Conservation (phyloP, 2,329 filamentous ascomycete genomes). For the Sphaerulina vaccinii region DNA sequence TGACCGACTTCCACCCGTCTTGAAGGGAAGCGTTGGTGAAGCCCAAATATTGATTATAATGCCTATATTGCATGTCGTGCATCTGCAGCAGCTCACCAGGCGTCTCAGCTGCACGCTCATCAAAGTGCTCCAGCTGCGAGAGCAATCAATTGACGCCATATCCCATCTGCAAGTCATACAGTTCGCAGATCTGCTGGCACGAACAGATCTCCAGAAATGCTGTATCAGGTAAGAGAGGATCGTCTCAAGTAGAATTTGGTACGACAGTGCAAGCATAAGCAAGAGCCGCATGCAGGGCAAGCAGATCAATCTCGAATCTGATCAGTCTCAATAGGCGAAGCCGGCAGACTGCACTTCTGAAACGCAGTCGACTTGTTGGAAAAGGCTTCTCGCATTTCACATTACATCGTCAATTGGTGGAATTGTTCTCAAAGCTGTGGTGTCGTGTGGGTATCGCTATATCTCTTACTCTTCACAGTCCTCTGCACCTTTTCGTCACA, state of each 20-base stretch:
- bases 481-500: not conserved
- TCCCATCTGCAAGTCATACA: conserved; percentile 6
- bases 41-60: not conserved
- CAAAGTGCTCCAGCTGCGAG: too few species aligned
- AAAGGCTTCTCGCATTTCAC: conserved; percentile 1
- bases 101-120: too few species aligned
- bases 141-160: too few species aligned
- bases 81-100: too few species aligned
- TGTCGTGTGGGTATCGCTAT: not conserved
- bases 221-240: not conserved
- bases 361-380: not conserved
- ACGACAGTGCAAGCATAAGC: not conserved
- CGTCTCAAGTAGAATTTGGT: not conserved
- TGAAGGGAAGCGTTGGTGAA: too few species aligned
- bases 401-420: conserved; percentile 1
- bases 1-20: not conserved
- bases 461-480: not conserved
- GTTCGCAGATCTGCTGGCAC: conserved; percentile 5
- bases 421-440: not conserved
- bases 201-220: conserved; percentile 9
- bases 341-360: not conserved
- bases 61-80: not conserved
- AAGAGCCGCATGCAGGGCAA: not conserved
- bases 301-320: not conserved
- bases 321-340: not conserved